Evolutionary conservation across 306 rosid species (phyloP), one percentile per base, ranked within the genome.

Genomic region (Begonia loranthoides): DNA sequence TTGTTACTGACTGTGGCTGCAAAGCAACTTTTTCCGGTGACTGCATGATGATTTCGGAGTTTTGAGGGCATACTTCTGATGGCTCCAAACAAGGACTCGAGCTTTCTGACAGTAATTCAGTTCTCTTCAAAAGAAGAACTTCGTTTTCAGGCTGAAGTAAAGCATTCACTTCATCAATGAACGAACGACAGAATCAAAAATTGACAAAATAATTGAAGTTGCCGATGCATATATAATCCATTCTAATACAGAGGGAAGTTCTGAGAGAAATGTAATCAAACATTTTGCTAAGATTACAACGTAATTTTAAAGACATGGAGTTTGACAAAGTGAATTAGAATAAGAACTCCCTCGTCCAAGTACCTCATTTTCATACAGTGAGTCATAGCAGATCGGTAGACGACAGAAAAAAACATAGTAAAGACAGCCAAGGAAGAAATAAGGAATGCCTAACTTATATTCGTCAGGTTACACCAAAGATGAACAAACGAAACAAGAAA

Each of bases 1-100:
- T 73, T 60, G 58, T 57, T 64, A 15, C 59, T 38, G n/a, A 52
- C 36, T 38, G 47, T 59, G n/a, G 12, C 17, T n/a, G 59, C 22
- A 22, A 15, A 47, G 49, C 65, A 19, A 45, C 39, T 13, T 57
- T 49, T 36, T 62, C 64, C 10, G 1, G 24, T 6, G 51, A 54
- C 3, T 58, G 22, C 24, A 22, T 63, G 15, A 34, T 15, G 10
- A 19, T 58, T 41, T 41, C 59, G 9, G 34, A 34, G 22, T 13
- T 40, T 15, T 15, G 60, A 21, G 2, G 54, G 8, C 12, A 49
- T 5, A 3, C n/a, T 14, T 45, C 70, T 66, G 13, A 44, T 22
- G 10, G 64, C 24, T 62, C 61, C 21, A 13, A 40, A 0, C 45
- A 5, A 4, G 22, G 28, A 49, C 36, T 57, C 10, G 13, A 43